A percentile compares a stretch with the other conserved stretches of the same genome.
Evolutionary conservation across 352 stramenopile genomes (phyloP).

Genomic region (Phytophthora vignae): DNA sequence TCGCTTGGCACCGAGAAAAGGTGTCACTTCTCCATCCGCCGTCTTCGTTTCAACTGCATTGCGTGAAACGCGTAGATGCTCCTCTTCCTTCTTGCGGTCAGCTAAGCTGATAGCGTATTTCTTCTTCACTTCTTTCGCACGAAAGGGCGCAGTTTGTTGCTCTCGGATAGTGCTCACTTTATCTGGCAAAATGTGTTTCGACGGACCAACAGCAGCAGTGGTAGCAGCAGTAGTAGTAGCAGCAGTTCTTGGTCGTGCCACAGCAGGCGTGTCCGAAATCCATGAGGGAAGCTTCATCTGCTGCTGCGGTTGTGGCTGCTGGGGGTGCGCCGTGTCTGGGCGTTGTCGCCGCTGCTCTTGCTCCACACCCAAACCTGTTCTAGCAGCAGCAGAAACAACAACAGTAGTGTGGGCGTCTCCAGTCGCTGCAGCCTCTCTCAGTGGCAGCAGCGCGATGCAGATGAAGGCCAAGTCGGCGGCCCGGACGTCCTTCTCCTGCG

Average conservation of each 20-base stretch:
- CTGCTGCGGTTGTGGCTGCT: background rate
- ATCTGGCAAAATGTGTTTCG: background rate
- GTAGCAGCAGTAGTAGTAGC: background rate
- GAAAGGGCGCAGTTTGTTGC: background rate
- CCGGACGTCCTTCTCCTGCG: slow-evolving; percentile 9
- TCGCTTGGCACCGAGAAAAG: background rate
- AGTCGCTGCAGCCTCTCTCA: background rate
- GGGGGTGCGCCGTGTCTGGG: background rate
- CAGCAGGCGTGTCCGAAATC: background rate
- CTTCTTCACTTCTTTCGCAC: background rate
- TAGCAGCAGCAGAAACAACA: too few species aligned
- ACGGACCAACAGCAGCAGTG: background rate
- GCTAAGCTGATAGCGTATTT: background rate
- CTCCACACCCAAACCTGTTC: too few species aligned
- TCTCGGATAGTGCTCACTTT: background rate
- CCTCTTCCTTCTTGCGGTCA: background rate
- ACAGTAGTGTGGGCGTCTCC: background rate
- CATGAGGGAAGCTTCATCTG: background rate
- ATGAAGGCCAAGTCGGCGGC: slow-evolving; percentile 11
- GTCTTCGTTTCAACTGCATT: background rate
- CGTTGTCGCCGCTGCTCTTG: background rate
- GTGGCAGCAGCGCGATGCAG: slow-evolving; percentile 20
- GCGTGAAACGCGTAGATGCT: background rate
- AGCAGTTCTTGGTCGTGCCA: background rate
- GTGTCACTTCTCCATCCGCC: background rate